Evolutionary conservation across 2,329 filamentous ascomycete species (phyloP).

Genomic region (Cladosporium austrohemisphaericum): DNA sequence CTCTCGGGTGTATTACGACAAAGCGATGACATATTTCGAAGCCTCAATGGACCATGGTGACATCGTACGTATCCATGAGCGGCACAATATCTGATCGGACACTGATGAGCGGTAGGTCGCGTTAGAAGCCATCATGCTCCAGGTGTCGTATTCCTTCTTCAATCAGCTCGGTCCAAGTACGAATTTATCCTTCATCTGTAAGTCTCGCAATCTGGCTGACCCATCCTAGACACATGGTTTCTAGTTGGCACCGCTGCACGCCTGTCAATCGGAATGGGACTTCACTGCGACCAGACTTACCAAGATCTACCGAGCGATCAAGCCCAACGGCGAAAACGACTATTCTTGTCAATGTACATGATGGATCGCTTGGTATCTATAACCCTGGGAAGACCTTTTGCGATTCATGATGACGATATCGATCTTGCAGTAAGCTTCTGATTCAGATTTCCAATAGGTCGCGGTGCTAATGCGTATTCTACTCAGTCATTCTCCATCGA

Average conservation of each 20-base stretch:
- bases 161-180: slow-evolving; percentile 44
- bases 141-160: slow-evolving; percentile 50
- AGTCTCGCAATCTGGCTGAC: neutral
- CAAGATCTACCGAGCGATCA: slow-evolving; percentile 28
- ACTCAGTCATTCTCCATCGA: neutral
- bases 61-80: slow-evolving; percentile 25
- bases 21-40: slow-evolving; percentile 43
- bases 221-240: slow-evolving; percentile 41
- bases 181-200: neutral
- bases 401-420: slow-evolving; percentile 46
- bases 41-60: slow-evolving; percentile 15
- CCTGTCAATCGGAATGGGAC: slow-evolving; percentile 43
- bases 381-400: slow-evolving; percentile 44
- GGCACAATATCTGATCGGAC: neutral
- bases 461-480: neutral
- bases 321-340: slow-evolving; percentile 38
- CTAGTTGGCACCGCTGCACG: slow-evolving; percentile 44
- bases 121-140: slow-evolving; percentile 44
- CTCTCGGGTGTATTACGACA: slow-evolving; percentile 39
- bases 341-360: slow-evolving; percentile 50
- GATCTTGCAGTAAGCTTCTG: slow-evolving; percentile 29
- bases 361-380: slow-evolving; percentile 49
- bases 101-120: slow-evolving; percentile 21
- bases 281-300: slow-evolving; percentile 29
- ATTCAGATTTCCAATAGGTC: neutral